Evolutionary conservation across 192 early-diverging fungal species (phyloP).

Genomic region (Umbelopsis ramanniana): DNA sequence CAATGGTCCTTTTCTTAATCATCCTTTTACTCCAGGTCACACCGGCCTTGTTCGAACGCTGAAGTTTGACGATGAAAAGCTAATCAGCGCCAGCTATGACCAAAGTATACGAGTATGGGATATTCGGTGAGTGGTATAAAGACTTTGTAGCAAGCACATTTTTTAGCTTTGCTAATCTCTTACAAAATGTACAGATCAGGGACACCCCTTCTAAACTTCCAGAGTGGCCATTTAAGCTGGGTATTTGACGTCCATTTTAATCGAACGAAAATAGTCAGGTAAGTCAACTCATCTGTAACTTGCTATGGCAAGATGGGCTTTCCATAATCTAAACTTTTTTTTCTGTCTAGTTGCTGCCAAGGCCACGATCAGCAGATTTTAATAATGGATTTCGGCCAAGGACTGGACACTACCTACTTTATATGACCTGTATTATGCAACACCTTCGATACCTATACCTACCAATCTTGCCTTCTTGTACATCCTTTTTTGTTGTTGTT

Average conservation of each 20-base stretch:
- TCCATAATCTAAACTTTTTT: background rate
- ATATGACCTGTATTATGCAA: slow-evolving; percentile 14
- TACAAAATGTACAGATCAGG: slow-evolving; percentile 50
- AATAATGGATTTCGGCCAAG: slow-evolving; percentile 43
- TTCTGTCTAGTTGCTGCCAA: slow-evolving; percentile 26
- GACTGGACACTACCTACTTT: slow-evolving; percentile 34
- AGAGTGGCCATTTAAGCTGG: slow-evolving; percentile 85
- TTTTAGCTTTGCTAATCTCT: background rate
- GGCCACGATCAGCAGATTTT: slow-evolving; percentile 41
- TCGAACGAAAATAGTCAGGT: slow-evolving; percentile 77
- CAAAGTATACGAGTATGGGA: slow-evolving; percentile 97
- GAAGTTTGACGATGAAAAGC: slow-evolving; percentile 74
- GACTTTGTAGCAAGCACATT: no score
- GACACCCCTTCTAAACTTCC: slow-evolving; percentile 72
- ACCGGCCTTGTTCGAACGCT: slow-evolving; percentile 83
- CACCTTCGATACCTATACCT: background rate
- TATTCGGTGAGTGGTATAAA: slow-evolving; percentile 43
- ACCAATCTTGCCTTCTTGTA: background rate
- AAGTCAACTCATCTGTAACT: background rate
- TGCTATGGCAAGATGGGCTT: background rate
- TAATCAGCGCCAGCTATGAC: slow-evolving; percentile 91
- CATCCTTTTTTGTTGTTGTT: slow-evolving; percentile 10
- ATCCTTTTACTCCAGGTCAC: slow-evolving; percentile 53
- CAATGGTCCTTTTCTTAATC: no score
- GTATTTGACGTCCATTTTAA: slow-evolving; percentile 95